phyloP scores from a whole-genome alignment of 139 green algal genomes.

The Prasinococcaceae sp. region DNA sequence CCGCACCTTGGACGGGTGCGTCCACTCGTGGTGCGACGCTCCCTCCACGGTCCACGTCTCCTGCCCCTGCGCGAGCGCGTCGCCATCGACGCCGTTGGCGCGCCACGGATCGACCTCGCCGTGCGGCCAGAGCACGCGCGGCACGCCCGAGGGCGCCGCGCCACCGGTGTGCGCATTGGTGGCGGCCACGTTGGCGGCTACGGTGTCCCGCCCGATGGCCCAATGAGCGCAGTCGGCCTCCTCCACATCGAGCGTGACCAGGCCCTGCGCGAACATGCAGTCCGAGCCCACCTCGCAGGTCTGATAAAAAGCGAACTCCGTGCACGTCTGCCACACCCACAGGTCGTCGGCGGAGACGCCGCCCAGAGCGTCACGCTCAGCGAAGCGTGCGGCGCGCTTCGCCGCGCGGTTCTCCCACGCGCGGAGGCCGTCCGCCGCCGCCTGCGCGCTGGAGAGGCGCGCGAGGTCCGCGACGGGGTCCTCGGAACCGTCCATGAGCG shows the following conservation, averaged over 20 bases:
- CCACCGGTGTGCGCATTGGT: slow-evolving; percentile 10
- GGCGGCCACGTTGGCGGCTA: neutral
- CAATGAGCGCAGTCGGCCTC: neutral
- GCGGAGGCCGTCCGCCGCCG: neutral
- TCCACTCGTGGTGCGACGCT: slow-evolving; percentile 17
- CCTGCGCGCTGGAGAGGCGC: neutral
- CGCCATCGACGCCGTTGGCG: neutral
- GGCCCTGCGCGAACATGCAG: slow-evolving; percentile 1
- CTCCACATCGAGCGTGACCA: neutral
- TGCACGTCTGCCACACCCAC: slow-evolving; percentile 21
- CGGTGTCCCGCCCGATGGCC: neutral
- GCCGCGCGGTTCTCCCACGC: neutral
- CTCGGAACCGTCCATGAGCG: neutral
- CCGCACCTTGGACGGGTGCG: slow-evolving; percentile 7
- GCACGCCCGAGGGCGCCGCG: neutral
- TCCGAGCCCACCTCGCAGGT: slow-evolving; percentile 13
- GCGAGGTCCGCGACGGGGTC: neutral
- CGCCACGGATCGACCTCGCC: slow-evolving; percentile 17
- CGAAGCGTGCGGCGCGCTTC: neutral
- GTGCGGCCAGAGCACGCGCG: slow-evolving; percentile 6
- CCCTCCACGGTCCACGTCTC: slow-evolving; percentile 1
- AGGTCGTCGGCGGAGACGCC: neutral
- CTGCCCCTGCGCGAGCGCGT: neutral
- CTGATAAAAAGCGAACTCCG: slow-evolving; percentile 24
- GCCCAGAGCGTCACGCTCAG: neutral